These are phyloP conservation scores for Xylaria digitata DNA, from an alignment of 2,329 filamentous ascomycete species.

Conservation along the genomic window DNA sequence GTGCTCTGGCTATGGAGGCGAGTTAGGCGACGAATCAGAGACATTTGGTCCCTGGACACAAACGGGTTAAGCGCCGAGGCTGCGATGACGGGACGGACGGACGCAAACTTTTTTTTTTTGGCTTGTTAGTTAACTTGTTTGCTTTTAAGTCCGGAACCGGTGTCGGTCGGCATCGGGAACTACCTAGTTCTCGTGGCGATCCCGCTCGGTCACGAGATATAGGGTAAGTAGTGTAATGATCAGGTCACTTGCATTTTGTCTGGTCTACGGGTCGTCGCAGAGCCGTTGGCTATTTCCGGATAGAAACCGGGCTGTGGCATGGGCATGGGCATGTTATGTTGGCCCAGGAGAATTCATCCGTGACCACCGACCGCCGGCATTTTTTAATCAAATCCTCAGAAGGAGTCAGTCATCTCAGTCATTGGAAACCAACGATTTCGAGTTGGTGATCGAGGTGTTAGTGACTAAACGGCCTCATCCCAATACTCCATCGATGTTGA, in stretches of 20 bases:
- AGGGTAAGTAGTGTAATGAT: background rate
- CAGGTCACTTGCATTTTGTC: slow-evolving; percentile 10
- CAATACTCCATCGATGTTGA: background rate
- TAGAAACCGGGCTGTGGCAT: background rate
- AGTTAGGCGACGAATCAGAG: slow-evolving; percentile 3
- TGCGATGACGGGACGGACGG: background rate
- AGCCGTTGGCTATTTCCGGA: background rate
- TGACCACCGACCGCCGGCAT: too few species aligned
- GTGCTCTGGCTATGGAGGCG: background rate
- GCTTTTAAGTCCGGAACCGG: background rate
- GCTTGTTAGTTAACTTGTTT: background rate
- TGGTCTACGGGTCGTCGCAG: background rate
- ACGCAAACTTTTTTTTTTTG: background rate
- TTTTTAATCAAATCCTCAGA: background rate
- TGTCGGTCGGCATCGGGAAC: slow-evolving; percentile 13
- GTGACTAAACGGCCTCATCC: background rate
- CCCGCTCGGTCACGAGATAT: slow-evolving; percentile 18
- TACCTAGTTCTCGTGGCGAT: background rate
- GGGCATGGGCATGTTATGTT: background rate
- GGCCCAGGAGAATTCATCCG: too few species aligned
- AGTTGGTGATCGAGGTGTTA: background rate
- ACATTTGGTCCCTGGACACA: too few species aligned
- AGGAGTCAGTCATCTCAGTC: background rate
- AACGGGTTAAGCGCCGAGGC: slow-evolving; percentile 4
- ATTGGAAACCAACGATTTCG: background rate